Evolutionary conservation across 1,139 yeast species (phyloP).

Genomic region (Geotrichum klebahnii): DNA sequence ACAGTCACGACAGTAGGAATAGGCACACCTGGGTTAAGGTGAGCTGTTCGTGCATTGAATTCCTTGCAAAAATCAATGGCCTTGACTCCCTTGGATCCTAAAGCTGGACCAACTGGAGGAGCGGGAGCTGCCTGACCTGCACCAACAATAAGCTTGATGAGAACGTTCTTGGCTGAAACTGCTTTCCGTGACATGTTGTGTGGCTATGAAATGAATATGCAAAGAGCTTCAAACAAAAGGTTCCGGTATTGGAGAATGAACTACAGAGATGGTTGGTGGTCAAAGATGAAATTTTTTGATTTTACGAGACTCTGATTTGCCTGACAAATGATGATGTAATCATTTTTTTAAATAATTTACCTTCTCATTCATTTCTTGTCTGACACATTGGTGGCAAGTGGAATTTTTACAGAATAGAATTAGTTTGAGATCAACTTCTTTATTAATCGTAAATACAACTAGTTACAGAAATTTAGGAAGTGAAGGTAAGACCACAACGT

Average conservation of each 20-base stretch:
- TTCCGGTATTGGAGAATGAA: too few species aligned
- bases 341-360: background rate
- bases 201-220: conserved; percentile 2
- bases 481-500: conserved; percentile 93
- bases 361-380: background rate
- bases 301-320: conserved; percentile 2
- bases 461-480: conserved; percentile 15
- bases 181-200: conserved; percentile 19
- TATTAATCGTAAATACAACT: background rate
- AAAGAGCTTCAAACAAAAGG: conserved; percentile 1
- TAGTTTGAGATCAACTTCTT: background rate
- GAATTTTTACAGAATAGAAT: background rate
- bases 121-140: conserved; percentile 99
- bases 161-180: conserved; percentile 41
- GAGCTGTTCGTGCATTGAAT: conserved; percentile 94
- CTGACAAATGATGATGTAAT: conserved; percentile 6
- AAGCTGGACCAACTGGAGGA: conserved; percentile 98
- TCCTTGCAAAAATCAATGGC: conserved; percentile 98
- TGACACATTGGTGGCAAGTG: too few species aligned
- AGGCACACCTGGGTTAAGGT: conserved; percentile 78
- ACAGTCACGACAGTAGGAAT: conserved; percentile 81
- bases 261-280: too few species aligned
- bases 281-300: too few species aligned
- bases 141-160: conserved; percentile 90
- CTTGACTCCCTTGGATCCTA: conserved; percentile 97